These are phyloP conservation scores for Nemania diffusa DNA, from an alignment of 2,329 filamentous ascomycete species.

Conservation along the genomic window DNA sequence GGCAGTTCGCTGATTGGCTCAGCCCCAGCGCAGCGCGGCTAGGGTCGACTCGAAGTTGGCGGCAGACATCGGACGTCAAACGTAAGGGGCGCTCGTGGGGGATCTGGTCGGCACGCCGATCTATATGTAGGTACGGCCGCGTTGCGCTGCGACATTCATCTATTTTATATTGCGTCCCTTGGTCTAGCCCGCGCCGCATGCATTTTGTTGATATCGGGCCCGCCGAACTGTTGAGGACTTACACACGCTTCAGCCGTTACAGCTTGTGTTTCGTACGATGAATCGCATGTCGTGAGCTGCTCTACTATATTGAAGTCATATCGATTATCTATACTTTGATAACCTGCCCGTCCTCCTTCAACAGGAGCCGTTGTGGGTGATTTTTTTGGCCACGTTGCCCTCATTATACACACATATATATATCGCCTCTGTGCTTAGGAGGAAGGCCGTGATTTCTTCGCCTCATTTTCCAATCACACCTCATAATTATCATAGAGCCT, in stretches of 20 bases:
- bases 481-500: not conserved
- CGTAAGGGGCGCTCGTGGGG: conserved; percentile 10
- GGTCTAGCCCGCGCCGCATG: conserved; percentile 21
- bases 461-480: not conserved
- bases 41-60: conserved; percentile 42
- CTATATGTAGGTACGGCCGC: conserved; percentile 34
- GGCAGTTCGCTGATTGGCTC: conserved; percentile 48
- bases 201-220: conserved; percentile 20
- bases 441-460: conserved; percentile 12
- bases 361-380: conserved; percentile 38
- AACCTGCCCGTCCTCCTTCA: conserved; percentile 38
- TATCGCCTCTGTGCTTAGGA: conserved; percentile 5
- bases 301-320: conserved; percentile 3
- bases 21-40: conserved; percentile 22
- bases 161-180: conserved; percentile 38
- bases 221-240: conserved; percentile 23
- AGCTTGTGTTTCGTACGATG: conserved; percentile 33
- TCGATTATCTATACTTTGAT: conserved; percentile 18
- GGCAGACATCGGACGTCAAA: conserved; percentile 6
- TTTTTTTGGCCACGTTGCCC: conserved; percentile 30
- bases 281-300: conserved; percentile 29
- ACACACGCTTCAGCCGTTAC: conserved; percentile 25
- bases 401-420: conserved; percentile 9
- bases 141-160: conserved; percentile 37
- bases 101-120: conserved; percentile 26